Conservation (phyloP, 129 eudicot genomes). For the Arctium minus region DNA sequence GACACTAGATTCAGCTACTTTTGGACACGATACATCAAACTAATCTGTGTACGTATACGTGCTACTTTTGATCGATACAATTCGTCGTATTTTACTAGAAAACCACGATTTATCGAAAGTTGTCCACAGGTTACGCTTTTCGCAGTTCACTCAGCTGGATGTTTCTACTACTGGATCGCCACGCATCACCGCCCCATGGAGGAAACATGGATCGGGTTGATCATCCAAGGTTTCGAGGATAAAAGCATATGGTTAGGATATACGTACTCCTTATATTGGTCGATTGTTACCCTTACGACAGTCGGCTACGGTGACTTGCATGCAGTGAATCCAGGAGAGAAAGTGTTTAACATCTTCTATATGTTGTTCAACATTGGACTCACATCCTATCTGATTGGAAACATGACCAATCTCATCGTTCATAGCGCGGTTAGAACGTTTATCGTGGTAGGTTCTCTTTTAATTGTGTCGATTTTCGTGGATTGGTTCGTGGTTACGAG, state of each 20-base stretch:
- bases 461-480: not conserved
- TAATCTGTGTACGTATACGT: slow-evolving; percentile 50
- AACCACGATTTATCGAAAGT: not conserved
- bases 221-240: slow-evolving; percentile 36
- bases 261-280: slow-evolving; percentile 67
- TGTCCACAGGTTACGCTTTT: slow-evolving; percentile 57
- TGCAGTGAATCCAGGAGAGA: slow-evolving; percentile 65
- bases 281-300: slow-evolving; percentile 71
- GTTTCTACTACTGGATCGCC: slow-evolving; percentile 75
- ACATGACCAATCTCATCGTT: slow-evolving; percentile 76
- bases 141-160: slow-evolving; percentile 65
- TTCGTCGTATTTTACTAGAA: not conserved
- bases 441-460: slow-evolving; percentile 40
- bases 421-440: slow-evolving; percentile 60
- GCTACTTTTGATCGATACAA: not conserved
- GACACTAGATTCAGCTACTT: slow-evolving; percentile 81
- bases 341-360: slow-evolving; percentile 56
- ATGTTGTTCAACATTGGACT: slow-evolving; percentile 87
- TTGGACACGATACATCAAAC: slow-evolving; percentile 61
- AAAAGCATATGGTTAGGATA: slow-evolving; percentile 65
- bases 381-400: slow-evolving; percentile 65
- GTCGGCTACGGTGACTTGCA: slow-evolving; percentile 73
- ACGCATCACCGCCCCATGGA: slow-evolving; percentile 35
- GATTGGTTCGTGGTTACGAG: not conserved
- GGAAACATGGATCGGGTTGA: slow-evolving; percentile 62